Percentiles rank a stretch among this genome's conserved stretches.
Evolutionary conservation across 2,329 filamentous ascomycete species (phyloP).

Genomic region (Paraconiothyrium sp.): DNA sequence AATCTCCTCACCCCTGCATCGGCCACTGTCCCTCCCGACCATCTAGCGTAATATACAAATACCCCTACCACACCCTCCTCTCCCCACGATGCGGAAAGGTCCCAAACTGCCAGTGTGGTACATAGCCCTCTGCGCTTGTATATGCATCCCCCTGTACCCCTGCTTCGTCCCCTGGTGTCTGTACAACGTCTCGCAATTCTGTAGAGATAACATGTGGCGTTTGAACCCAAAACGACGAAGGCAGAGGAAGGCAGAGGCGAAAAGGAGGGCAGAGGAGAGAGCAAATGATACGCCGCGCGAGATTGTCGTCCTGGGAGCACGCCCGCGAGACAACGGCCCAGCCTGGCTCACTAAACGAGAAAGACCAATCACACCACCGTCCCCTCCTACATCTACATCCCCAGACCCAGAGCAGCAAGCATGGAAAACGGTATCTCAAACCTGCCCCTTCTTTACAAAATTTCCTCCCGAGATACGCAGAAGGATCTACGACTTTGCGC

Average conservation of each 20-base stretch:
- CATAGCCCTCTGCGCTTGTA: not conserved
- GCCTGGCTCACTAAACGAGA: not conserved
- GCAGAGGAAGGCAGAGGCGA: not conserved
- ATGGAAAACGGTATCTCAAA: not conserved
- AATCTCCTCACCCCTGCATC: not conserved
- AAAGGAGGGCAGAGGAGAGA: not conserved
- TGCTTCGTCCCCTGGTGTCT: not conserved
- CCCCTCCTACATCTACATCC: not conserved
- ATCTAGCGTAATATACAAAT: too few species aligned
- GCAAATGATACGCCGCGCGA: not conserved
- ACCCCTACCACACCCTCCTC: too few species aligned
- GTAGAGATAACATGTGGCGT: not conserved
- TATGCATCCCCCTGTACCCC: not conserved
- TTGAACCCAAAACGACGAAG: not conserved
- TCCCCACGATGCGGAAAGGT: too few species aligned
- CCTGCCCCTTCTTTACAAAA: conserved; percentile 1
- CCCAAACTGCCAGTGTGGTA: too few species aligned
- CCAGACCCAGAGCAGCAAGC: not conserved
- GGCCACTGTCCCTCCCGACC: not conserved
- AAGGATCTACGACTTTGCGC: conserved; percentile 6
- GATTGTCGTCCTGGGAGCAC: not conserved
- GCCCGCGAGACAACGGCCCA: not conserved
- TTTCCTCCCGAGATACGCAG: conserved; percentile 1
- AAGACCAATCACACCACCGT: not conserved
- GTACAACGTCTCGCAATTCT: not conserved